These are phyloP conservation scores for Populus hybrid DNA, from an alignment of 441 rosid genomes.

Conservation along the genomic window DNA sequence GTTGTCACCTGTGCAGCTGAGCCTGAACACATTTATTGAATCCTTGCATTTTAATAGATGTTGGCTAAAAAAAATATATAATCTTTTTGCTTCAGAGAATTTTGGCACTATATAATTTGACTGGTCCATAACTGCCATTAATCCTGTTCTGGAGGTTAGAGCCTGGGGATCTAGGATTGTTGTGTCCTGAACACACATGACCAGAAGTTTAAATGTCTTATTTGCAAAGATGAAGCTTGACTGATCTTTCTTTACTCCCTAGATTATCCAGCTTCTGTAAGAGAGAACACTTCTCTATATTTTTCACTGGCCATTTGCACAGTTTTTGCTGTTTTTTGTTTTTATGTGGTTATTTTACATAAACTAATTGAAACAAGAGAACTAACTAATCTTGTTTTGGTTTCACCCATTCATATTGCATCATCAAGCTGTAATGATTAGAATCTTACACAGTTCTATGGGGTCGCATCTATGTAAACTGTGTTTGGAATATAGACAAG, in stretches of 20 bases:
- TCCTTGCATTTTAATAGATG: no score
- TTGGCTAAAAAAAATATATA: no score
- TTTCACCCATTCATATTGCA: not conserved
- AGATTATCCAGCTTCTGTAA: not conserved
- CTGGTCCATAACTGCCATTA: no score
- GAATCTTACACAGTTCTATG: not conserved
- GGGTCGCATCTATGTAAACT: not conserved
- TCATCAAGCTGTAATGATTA: not conserved
- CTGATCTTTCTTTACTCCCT: not conserved
- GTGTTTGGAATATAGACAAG: not conserved
- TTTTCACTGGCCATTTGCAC: not conserved
- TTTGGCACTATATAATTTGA: no score
- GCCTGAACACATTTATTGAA: no score
- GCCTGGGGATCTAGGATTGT: no score
- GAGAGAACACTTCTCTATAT: not conserved
- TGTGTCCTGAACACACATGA: no score
- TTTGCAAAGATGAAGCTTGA: no score
- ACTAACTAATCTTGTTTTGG: not conserved
- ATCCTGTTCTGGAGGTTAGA: no score
- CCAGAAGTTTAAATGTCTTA: no score
- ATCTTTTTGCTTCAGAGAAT: no score
- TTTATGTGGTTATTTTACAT: not conserved
- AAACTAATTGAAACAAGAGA: not conserved
- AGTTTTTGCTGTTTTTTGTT: not conserved
- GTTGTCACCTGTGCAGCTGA: no score